Conservation (phyloP, 1,284 basidiomycete species). For the Irpex sp. region DNA sequence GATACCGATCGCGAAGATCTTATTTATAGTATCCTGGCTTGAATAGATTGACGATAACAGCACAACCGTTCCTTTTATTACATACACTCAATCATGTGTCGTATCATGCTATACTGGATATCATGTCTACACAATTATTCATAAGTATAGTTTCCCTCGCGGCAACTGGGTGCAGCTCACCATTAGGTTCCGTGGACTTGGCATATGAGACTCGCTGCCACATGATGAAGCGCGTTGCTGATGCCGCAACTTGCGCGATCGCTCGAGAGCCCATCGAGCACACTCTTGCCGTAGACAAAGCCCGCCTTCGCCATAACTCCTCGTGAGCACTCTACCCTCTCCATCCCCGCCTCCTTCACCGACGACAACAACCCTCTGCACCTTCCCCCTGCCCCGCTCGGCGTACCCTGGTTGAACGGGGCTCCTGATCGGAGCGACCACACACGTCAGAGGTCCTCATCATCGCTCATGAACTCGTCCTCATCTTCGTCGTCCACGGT, state of each 20-base stretch:
- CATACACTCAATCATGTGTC: not conserved
- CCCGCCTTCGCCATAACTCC: not conserved
- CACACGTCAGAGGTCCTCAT: conserved; percentile 81
- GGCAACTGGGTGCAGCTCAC: not conserved
- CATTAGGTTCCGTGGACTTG: not conserved
- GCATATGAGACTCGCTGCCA: not conserved
- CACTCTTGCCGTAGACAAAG: not conserved
- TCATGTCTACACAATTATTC: not conserved
- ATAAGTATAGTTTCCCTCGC: not conserved
- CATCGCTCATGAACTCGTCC: conserved; percentile 80
- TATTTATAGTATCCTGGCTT: too few relatives aligned
- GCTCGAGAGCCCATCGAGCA: not conserved
- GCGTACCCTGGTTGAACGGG: conserved; percentile 52
- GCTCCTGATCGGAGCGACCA: conserved; percentile 75
- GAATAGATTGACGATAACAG: not conserved
- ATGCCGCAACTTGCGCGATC: not conserved
- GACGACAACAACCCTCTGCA: conserved; percentile 11
- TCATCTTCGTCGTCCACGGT: conserved; percentile 69
- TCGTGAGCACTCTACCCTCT: not conserved
- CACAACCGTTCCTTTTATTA: not conserved
- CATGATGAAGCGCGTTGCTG: not conserved
- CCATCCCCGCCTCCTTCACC: not conserved
- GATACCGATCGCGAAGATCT: not conserved
- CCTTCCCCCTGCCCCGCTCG: conserved; percentile 53
- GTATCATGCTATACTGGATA: not conserved